These are phyloP conservation scores for Symbiodinium pilosum DNA, from an alignment of 73 alveolate species.

Conservation along the genomic window DNA sequence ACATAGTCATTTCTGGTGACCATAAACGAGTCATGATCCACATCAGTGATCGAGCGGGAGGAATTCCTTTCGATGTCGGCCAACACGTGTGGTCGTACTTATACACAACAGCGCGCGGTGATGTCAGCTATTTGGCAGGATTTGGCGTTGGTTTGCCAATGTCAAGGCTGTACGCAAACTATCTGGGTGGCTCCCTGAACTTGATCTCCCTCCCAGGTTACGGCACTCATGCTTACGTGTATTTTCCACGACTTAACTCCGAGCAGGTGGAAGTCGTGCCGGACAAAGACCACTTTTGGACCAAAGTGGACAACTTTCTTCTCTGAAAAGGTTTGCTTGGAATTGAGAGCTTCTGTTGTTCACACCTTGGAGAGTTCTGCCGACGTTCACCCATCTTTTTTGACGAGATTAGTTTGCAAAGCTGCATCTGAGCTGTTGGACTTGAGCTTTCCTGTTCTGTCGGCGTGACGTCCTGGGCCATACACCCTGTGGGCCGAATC, in stretches of 20 bases:
- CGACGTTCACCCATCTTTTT: too few relatives aligned
- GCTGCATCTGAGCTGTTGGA: too few relatives aligned
- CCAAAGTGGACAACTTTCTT: background rate
- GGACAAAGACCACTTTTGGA: slow-evolving; percentile 74
- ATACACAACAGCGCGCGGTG: slow-evolving; percentile 55
- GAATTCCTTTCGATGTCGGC: slow-evolving; percentile 45
- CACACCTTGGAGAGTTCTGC: too few relatives aligned
- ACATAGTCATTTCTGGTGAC: slow-evolving; percentile 47
- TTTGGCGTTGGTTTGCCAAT: slow-evolving; percentile 94
- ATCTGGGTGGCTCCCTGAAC: slow-evolving; percentile 94
- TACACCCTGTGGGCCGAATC: too few relatives aligned
- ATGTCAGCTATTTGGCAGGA: slow-evolving; percentile 89
- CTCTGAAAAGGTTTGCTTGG: background rate
- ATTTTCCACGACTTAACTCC: slow-evolving; percentile 71
- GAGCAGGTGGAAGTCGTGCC: slow-evolving; percentile 85
- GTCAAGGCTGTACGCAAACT: slow-evolving; percentile 94
- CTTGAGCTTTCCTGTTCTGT: too few relatives aligned
- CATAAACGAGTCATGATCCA: slow-evolving; percentile 68
- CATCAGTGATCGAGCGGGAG: slow-evolving; percentile 64
- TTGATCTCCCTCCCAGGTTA: slow-evolving; percentile 90
- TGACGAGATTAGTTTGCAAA: too few relatives aligned
- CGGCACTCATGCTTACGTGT: slow-evolving; percentile 95
- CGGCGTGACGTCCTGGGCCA: too few relatives aligned
- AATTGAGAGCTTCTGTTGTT: too few relatives aligned
- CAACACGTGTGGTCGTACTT: slow-evolving; percentile 76